Evolutionary conservation across 208 protist species (phyloP).

Genomic region (Porcisia hertigi): DNA sequence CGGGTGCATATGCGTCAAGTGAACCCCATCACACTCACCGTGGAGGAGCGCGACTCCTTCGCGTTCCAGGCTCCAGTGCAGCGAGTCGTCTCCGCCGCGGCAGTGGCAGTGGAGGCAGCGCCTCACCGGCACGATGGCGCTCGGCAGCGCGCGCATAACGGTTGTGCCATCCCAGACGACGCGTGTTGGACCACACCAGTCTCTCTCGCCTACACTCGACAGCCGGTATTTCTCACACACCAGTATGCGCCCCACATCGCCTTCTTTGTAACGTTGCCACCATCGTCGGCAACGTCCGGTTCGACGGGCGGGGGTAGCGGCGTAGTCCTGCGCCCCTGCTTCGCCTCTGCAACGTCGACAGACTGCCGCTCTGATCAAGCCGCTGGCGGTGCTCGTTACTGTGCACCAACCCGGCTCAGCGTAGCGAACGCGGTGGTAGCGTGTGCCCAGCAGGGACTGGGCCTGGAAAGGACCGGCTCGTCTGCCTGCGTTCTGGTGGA

Average conservation of each 20-base stretch:
- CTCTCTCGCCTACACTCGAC: constrained; percentile 42
- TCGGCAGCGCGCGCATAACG: constrained; percentile 2
- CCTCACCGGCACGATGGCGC: neutral
- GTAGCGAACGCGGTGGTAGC: constrained; percentile 45
- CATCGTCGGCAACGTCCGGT: neutral
- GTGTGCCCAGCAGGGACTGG: constrained; percentile 44
- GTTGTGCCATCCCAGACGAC: neutral
- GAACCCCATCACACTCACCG: constrained; percentile 51
- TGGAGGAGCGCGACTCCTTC: constrained; percentile 49
- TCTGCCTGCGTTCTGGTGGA: constrained; percentile 53
- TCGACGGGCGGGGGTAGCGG: constrained; percentile 10
- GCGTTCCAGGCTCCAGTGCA: constrained; percentile 34
- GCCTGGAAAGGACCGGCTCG: constrained; percentile 21
- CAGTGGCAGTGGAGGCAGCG: neutral
- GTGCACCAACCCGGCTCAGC: constrained; percentile 34
- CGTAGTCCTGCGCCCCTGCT: constrained; percentile 38
- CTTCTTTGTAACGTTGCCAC: constrained; percentile 46
- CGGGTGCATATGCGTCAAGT: constrained; percentile 48
- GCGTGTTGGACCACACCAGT: neutral
- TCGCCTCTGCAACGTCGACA: neutral
- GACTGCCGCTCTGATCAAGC: neutral
- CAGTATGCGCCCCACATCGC: constrained; percentile 58
- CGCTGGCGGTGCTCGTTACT: neutral
- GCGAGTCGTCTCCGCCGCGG: constrained; percentile 13
- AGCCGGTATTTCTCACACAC: constrained; percentile 56